Base-by-base conservation (phyloP, 345 rosid species). In the Eutrema yunnanense region DNA sequence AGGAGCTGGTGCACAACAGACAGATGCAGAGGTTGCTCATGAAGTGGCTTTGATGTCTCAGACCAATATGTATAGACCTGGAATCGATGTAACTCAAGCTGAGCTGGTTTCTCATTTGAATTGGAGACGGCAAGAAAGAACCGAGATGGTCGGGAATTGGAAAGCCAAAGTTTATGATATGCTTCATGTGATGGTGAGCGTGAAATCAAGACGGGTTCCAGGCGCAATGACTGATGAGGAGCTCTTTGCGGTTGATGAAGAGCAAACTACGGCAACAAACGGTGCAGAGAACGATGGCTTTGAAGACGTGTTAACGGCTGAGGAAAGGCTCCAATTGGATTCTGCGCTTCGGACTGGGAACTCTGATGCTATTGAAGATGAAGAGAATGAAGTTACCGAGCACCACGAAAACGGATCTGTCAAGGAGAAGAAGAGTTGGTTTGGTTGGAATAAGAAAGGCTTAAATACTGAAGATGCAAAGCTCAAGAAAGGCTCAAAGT, bases 161-260 rank as follows among this genome's bases (percentile, higher is more conserved):
- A 96, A 96, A 83, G 98, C 98, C 6, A 96, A 86, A 77, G 91
- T 96, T 65, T 90, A 88, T 37, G 99, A 96, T 73, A 96, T 96
- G 99, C 92, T 90, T 67, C 86, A 92, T 80, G 99, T 96, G 72
- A 86, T 93, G 88, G 96, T 92, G 59, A 92, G 98, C 65, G 92
- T 96, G 79, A 96, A 96, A 75, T 96, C 98, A 26, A 90, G 99
- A 58, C 76, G 97, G 46, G 98, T 95, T 78, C 98, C 99, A 13
- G 99, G 99, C 77, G 98, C 99, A 44, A 85, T 92, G 94, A 90
- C 97, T 68, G 99, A 92, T 79, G 98, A 92, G 75, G 99, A 96
- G 69, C 94, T 96, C 54, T 96, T 96, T 81, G 81, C 99, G 2
- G 93, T 77, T 78, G 94, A 87, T 48, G 99, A 88, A 68, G 97